A percentile compares a stretch with the other conserved stretches of the same genome.
phyloP scores from a whole-genome alignment of 169 alveolate genomes.

The Plasmodium coatneyi region DNA sequence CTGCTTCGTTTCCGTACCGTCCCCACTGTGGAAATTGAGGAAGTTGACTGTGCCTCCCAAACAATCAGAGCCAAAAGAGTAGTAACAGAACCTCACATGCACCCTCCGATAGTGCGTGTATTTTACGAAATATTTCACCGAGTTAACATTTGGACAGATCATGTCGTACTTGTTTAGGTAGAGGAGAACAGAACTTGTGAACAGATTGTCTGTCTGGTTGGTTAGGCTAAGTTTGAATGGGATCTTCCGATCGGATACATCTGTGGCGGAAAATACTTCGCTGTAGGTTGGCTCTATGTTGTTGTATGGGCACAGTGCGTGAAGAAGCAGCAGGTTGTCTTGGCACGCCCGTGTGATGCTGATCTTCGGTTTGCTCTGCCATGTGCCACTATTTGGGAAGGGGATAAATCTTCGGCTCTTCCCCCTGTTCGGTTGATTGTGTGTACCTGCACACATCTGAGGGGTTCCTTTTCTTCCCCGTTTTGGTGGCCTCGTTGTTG shows the following conservation, averaged over 20 bases:
- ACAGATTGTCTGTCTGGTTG: background rate
- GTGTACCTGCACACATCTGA: background rate
- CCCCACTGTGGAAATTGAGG: background rate
- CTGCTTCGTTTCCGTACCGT: background rate
- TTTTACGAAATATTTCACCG: slow-evolving; percentile 37
- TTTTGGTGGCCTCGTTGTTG: background rate
- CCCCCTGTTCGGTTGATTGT: background rate
- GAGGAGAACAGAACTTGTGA: slow-evolving; percentile 4
- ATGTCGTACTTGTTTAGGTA: slow-evolving; percentile 36
- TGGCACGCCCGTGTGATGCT: background rate
- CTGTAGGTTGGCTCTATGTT: slow-evolving; percentile 9
- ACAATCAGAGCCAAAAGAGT: background rate
- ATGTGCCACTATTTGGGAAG: background rate
- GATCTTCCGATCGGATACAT: background rate
- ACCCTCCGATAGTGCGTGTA: slow-evolving; percentile 3
- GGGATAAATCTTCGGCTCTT: background rate
- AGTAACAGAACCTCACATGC: slow-evolving; percentile 3
- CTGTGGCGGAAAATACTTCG: slow-evolving; percentile 1
- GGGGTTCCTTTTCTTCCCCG: background rate
- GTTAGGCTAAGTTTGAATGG: background rate
- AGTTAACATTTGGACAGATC: slow-evolving; percentile 39
- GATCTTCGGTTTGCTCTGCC: background rate
- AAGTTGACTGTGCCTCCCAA: background rate
- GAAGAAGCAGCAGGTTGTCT: background rate
- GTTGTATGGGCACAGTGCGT: slow-evolving; percentile 45